Base-by-base conservation (phyloP, 2,329 filamentous ascomycete genomes). In the Colletotrichum spaethianum region DNA sequence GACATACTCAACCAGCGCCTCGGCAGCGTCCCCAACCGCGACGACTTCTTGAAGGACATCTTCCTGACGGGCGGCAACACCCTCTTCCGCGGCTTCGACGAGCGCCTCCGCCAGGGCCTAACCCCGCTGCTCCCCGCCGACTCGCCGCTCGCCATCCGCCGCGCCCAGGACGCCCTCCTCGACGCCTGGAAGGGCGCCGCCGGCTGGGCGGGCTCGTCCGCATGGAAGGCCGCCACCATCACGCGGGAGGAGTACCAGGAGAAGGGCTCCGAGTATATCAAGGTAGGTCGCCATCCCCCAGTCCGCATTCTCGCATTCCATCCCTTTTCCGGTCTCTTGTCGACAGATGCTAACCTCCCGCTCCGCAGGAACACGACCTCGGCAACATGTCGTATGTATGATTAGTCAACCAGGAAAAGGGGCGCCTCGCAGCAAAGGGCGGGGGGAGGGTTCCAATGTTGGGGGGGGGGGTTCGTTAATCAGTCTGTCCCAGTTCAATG, bases 151-250 rank as follows among this genome's bases (percentile, higher is more conserved):
- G 82, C 80, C 14, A 90, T 98, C 26, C 88, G 96, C 52, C 89
- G 89, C 60, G 96, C 96, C 0, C 84, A 86, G 68, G 92, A 98
- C 80, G 90, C 94, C 2, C 80, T 96, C 33, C 85, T 97, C 44
- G 96, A 99, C 86, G 94, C 96, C 3, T 99, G 96, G 96, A 94
- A 89, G 81, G 96, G 96, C 9, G 96, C 96, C 1, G 96, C 96
- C 16, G 87, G 90, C 73, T 99, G 96, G 96, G 93, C 92, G 23
- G 86, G 89, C 16, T 86, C 87, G 1, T 79, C 85, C 40, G 86
- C 87, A 26, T 91, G 91, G 83, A 90, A 87, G 79, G 82, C 84
- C 44, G 90, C 91, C 5, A 92, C 91, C 73, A 89, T 99, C 52
- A 93, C 92, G 1, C 91, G 89, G 77, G 92, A 93, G 75, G 96